These are phyloP conservation scores for Escallonia herrerae DNA, from an alignment of 129 eudicot genomes.

Conservation along the genomic window DNA sequence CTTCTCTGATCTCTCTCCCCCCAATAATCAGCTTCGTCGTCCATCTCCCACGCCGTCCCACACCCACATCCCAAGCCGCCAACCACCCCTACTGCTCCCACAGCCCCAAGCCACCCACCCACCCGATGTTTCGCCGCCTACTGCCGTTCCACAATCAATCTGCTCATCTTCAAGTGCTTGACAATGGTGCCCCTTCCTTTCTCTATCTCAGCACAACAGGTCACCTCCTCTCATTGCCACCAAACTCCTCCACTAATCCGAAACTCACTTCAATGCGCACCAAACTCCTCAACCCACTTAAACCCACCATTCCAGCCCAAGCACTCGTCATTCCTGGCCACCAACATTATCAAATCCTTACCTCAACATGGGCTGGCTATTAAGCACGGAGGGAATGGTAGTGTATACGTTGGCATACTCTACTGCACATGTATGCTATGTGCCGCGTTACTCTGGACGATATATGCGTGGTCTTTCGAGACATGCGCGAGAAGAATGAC, in stretches of 20 bases:
- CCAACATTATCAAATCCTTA: constrained; percentile 62
- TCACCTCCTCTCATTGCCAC: neutral
- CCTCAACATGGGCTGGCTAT: constrained; percentile 59
- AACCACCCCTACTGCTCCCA: no score
- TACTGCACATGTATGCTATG: constrained; percentile 79
- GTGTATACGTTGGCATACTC: constrained; percentile 64
- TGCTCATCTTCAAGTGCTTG: no score
- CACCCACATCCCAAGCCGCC: no score
- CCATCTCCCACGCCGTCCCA: no score
- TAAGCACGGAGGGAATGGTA: constrained; percentile 54
- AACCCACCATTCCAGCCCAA: constrained; percentile 38
- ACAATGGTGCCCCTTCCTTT: no score
- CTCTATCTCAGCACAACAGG: no score
- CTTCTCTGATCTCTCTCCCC: no score
- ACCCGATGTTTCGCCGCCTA: no score
- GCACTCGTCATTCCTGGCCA: constrained; percentile 46
- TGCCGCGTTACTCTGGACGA: constrained; percentile 52
- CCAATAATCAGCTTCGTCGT: no score
- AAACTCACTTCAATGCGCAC: constrained; percentile 23
- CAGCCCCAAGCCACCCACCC: no score
- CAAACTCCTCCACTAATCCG: constrained; percentile 36
- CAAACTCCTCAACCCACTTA: constrained; percentile 17
- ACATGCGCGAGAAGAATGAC: constrained; percentile 51
- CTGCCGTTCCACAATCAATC: no score
- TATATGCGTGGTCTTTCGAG: constrained; percentile 45